phyloP scores from a whole-genome alignment of 805 yeast species.

The Sugiyamaella chiloensis region DNA sequence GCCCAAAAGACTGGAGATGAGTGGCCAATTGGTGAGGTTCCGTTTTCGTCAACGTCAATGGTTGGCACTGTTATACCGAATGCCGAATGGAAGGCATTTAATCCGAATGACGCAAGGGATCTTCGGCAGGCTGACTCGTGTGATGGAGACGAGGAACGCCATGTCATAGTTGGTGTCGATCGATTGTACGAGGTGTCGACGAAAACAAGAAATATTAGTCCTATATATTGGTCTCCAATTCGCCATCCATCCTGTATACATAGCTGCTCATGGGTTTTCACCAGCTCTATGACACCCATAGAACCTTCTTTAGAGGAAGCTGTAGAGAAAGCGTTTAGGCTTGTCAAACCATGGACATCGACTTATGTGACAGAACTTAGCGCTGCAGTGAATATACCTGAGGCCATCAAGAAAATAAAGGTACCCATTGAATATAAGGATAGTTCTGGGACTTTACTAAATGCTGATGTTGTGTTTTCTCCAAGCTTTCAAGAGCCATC shows the following conservation, averaged over 20 bases:
- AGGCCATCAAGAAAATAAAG: constrained; percentile 25
- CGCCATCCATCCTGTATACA: constrained; percentile 32
- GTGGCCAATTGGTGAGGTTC: constrained; percentile 2
- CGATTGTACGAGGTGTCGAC: constrained; percentile 29
- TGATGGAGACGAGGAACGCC: constrained; percentile 10
- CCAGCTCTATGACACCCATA: constrained; percentile 33
- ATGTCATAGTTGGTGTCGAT: constrained; percentile 33
- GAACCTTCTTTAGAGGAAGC: constrained; percentile 32
- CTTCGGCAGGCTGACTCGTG: constrained; percentile 20
- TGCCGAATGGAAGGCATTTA: constrained; percentile 38
- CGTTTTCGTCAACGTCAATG: constrained; percentile 27
- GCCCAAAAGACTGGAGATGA: neutral
- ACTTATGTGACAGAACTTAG: constrained; percentile 28
- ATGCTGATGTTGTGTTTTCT: constrained; percentile 29
- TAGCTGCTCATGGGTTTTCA: constrained; percentile 38
- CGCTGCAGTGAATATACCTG: constrained; percentile 27
- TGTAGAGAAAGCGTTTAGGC: constrained; percentile 22
- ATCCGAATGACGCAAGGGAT: constrained; percentile 34
- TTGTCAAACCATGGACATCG: constrained; percentile 28
- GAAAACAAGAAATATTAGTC: constrained; percentile 26
- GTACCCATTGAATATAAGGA: constrained; percentile 23
- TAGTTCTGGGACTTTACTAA: constrained; percentile 12
- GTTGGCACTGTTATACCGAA: constrained; percentile 29
- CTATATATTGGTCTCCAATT: constrained; percentile 39
- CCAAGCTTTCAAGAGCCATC: constrained; percentile 26